These are phyloP conservation scores for Talaromyces pinophilus DNA, from an alignment of 2,329 filamentous ascomycete genomes.

Conservation along the genomic window DNA sequence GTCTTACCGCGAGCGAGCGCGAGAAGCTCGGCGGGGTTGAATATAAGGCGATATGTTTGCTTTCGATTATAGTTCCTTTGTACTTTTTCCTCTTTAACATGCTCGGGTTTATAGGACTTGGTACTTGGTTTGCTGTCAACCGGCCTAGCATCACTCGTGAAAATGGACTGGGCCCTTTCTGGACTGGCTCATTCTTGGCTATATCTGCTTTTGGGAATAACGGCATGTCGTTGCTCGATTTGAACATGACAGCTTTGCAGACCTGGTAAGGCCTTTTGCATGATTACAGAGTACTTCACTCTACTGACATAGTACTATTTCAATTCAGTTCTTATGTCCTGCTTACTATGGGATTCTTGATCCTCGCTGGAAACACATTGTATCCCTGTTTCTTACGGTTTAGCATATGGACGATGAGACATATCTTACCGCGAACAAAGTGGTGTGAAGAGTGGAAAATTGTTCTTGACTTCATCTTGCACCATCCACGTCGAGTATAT, in stretches of 20 bases:
- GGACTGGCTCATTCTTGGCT: conserved; percentile 53
- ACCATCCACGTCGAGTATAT: conserved; percentile 39
- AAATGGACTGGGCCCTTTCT: conserved; percentile 55
- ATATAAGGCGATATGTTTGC: conserved; percentile 43
- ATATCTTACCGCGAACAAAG: conserved; percentile 33
- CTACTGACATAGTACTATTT: background rate
- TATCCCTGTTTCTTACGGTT: conserved; percentile 66
- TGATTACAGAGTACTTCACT: background rate
- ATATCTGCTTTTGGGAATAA: conserved; percentile 58
- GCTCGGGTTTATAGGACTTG: conserved; percentile 50
- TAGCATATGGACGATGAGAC: conserved; percentile 55
- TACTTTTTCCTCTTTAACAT: conserved; percentile 53
- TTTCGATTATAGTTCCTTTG: conserved; percentile 42
- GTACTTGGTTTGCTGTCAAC: conserved; percentile 49
- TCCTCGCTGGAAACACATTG: conserved; percentile 66
- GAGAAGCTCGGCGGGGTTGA: conserved; percentile 47
- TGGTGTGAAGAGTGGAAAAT: conserved; percentile 35
- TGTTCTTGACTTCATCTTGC: conserved; percentile 38
- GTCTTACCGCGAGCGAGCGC: conserved; percentile 47
- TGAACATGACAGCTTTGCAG: conserved; percentile 54
- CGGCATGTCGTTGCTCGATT: conserved; percentile 56
- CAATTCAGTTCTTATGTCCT: conserved; percentile 40
- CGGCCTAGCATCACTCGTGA: conserved; percentile 40
- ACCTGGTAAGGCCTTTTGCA: conserved; percentile 29
- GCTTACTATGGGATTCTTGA: conserved; percentile 56